These are phyloP conservation scores for Heteromeles arbutifolia DNA, from an alignment of 306 rosid genomes.

Conservation along the genomic window DNA sequence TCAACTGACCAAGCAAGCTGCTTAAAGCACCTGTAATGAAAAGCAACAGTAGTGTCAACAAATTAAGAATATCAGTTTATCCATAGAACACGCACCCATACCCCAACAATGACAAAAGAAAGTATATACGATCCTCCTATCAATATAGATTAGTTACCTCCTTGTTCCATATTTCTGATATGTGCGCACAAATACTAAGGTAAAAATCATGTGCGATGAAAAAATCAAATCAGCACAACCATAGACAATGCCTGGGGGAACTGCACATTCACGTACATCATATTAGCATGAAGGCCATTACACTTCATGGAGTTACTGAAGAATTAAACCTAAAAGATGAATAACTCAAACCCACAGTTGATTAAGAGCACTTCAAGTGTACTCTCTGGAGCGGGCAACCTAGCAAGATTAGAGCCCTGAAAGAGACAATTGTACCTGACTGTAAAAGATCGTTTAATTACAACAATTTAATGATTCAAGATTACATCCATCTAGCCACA, in stretches of 20 bases:
- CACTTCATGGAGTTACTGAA: neutral
- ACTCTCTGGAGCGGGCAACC: conserved; percentile 38
- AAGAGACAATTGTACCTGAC: conserved; percentile 30
- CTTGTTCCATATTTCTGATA: conserved; percentile 42
- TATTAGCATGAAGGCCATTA: conserved; percentile 9
- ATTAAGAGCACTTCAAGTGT: conserved; percentile 35
- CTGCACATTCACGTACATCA: conserved; percentile 26
- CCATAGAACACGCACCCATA: no score
- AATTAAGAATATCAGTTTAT: neutral
- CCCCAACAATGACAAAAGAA: neutral
- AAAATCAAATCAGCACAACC: conserved; percentile 56
- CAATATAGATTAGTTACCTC: conserved; percentile 23
- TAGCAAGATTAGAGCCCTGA: conserved; percentile 47
- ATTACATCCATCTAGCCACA: no score
- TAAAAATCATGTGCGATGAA: conserved; percentile 54
- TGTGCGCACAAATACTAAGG: conserved; percentile 39
- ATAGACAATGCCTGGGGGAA: no score
- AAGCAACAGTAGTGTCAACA: neutral
- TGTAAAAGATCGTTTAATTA: conserved; percentile 9
- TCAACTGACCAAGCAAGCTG: conserved; percentile 48
- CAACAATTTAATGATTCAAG: conserved; percentile 5
- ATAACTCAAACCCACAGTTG: conserved; percentile 23
- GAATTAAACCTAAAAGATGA: neutral
- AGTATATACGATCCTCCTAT: neutral
- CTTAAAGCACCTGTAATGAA: conserved; percentile 35